These are phyloP conservation scores for Suillus hirtellus DNA, from an alignment of 768 basidiomycete species.

Conservation along the genomic window DNA sequence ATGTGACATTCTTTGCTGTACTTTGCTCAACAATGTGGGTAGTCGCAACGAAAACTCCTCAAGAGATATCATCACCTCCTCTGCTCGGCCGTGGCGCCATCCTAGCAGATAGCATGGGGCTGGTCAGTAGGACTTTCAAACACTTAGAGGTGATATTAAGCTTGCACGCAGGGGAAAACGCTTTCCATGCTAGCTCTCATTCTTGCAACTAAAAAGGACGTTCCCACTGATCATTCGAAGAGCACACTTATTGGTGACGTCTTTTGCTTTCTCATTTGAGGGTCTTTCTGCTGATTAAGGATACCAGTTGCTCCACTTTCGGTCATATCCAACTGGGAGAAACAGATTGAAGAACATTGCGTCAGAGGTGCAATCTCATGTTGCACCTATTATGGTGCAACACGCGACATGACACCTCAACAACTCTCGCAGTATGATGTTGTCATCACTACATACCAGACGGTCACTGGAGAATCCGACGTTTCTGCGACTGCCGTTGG, in stretches of 20 bases:
- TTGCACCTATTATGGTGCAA: conserved; percentile 72
- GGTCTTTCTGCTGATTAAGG: conserved; percentile 10
- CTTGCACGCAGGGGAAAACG: conserved; percentile 74
- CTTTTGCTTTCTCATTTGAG: not conserved
- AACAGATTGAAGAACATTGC: conserved; percentile 78
- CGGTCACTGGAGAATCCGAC: conserved; percentile 57
- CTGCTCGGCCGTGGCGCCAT: conserved; percentile 81
- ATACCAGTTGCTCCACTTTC: conserved; percentile 75
- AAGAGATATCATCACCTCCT: conserved; percentile 52
- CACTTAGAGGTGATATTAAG: conserved; percentile 8
- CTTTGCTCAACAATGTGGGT: conserved; percentile 10
- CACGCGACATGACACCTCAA: conserved; percentile 56
- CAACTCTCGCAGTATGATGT: conserved; percentile 71
- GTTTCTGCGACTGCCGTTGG: conserved; percentile 13
- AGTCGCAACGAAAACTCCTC: conserved; percentile 85
- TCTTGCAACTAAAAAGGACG: conserved; percentile 71
- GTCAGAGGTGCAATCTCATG: conserved; percentile 48
- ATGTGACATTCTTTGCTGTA: not conserved
- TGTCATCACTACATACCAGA: conserved; percentile 84
- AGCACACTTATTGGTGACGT: conserved; percentile 77
- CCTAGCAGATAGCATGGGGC: conserved; percentile 88
- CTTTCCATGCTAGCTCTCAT: conserved; percentile 84
- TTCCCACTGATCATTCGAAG: conserved; percentile 54
- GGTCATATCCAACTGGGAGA: conserved; percentile 86
- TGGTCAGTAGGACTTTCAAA: conserved; percentile 34